Evolutionary conservation across 352 stramenopile species (phyloP), one percentile per base, ranked within the genome.

Genomic region (Phytophthora melonis): DNA sequence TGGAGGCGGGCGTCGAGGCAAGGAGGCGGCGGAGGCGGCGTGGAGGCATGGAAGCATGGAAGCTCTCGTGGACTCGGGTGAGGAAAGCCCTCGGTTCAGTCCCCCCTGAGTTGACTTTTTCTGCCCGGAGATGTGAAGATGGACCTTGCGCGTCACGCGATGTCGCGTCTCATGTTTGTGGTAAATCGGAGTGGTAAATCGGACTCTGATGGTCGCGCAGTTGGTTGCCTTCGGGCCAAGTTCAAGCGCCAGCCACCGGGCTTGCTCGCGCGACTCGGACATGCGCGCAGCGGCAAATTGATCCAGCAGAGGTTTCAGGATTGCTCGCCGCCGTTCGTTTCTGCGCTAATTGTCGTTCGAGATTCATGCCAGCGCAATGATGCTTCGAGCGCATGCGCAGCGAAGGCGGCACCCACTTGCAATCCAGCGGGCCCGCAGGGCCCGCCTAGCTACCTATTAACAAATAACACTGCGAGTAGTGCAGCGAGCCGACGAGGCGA

Each of bases 161-260:
- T 67, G 49, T 41, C 61, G 50, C 61, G 61, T 66, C 59, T 25
- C 59, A 66, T 66, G 23, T 58, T 52, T 61, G 27, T 11, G 27
- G 43, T 21, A 50, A 49, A n/a, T 49, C 41, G 41, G 11, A 49
- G 34, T 13, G 34, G 34, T 41, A 41, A 41, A 41, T 41, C 34
- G 34, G 34, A 4, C 16, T 21, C 11, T 47, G 39, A 47, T n/a
- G 39, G 39, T 47, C 39, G 39, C 39, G 25, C 25, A 4, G 25
- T 47, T n/a, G 16, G 39, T 47, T 47, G 39, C 39, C 39, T n/a
- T n/a, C 10, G 39, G 39, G 27, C 27, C 39, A 47, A 47, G 11
- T 47, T 47, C 39, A 47, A 47, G 11, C 39, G 39, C 39, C 23
- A 13, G 16, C 10, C 16, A 13, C 16, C 11, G 39, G 39, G 39